Conservation (phyloP, 2,329 filamentous ascomycete genomes). For the Fonsecaea multimorphosa region DNA sequence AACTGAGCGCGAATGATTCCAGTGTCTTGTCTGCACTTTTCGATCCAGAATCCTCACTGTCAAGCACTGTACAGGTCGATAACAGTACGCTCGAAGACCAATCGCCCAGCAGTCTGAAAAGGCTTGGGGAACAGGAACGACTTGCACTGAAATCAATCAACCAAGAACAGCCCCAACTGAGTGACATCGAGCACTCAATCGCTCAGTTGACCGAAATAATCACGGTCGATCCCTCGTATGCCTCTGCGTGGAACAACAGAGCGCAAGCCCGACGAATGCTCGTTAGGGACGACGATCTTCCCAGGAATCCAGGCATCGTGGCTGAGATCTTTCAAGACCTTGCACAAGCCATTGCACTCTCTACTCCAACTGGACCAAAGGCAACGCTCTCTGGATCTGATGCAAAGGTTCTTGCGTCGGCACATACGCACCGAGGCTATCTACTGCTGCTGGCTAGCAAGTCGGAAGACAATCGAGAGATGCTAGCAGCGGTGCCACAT, state of each 20-base stretch:
- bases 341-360: slow-evolving; percentile 53
- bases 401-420: slow-evolving; percentile 58
- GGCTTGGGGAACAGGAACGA: slow-evolving; percentile 49
- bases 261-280: slow-evolving; percentile 57
- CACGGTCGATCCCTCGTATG: slow-evolving; percentile 54
- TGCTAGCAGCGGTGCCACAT: slow-evolving; percentile 38
- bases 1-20: slow-evolving; percentile 52
- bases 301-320: slow-evolving; percentile 28
- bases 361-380: slow-evolving; percentile 48
- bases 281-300: slow-evolving; percentile 40
- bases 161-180: slow-evolving; percentile 34
- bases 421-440: slow-evolving; percentile 62
- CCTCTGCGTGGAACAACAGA: slow-evolving; percentile 62
- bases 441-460: slow-evolving; percentile 49
- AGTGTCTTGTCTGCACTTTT: slow-evolving; percentile 55
- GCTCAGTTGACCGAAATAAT: slow-evolving; percentile 53
- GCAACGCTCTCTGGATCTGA: slow-evolving; percentile 55
- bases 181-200: slow-evolving; percentile 45
- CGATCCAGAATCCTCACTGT: slow-evolving; percentile 49
- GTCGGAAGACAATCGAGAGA: slow-evolving; percentile 31
- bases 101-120: slow-evolving; percentile 47
- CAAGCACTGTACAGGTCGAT: slow-evolving; percentile 42
- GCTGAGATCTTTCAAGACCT: slow-evolving; percentile 46
- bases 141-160: slow-evolving; percentile 49
- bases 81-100: slow-evolving; percentile 50